Evolutionary conservation across 768 basidiomycete species (phyloP).

Genomic region (Naganishia friedmannii): DNA sequence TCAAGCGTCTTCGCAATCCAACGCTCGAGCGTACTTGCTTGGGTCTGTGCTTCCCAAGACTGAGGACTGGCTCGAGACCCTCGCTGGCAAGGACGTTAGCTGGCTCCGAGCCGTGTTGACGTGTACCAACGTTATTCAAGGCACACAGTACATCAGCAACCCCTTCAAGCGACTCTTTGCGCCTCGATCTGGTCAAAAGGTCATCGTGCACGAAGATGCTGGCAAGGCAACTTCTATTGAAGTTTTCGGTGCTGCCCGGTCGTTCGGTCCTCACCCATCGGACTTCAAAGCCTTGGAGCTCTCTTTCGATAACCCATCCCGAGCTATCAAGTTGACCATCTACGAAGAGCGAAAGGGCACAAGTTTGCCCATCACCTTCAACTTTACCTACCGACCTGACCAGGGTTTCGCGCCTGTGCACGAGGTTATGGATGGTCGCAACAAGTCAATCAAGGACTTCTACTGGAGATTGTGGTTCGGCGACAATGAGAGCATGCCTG

Average conservation of each 20-base stretch:
- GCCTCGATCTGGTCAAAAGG: constrained; percentile 74
- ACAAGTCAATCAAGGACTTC: constrained; percentile 88
- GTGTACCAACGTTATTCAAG: constrained; percentile 81
- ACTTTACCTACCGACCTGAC: constrained; percentile 81
- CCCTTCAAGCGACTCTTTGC: constrained; percentile 80
- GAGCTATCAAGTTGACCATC: constrained; percentile 67
- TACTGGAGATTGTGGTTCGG: constrained; percentile 99
- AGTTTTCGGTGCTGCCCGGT: constrained; percentile 75
- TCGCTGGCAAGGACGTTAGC: constrained; percentile 74
- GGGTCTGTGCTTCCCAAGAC: constrained; percentile 60
- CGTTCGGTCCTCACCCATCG: constrained; percentile 67
- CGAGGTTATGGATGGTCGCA: constrained; percentile 77
- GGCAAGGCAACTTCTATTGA: constrained; percentile 61
- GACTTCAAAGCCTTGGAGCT: constrained; percentile 82
- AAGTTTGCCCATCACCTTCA: constrained; percentile 74
- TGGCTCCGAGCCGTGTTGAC: constrained; percentile 85
- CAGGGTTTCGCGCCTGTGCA: constrained; percentile 90
- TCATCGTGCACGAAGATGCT: constrained; percentile 61
- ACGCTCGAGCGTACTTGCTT: constrained; percentile 52
- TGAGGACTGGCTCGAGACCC: constrained; percentile 73
- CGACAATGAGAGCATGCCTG: constrained; percentile 70
- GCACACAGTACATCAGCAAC: constrained; percentile 78
- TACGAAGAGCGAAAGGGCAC: constrained; percentile 76
- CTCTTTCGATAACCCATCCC: constrained; percentile 58
- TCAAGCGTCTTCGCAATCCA: constrained; percentile 59